Evolutionary conservation across 495 filamentous ascomycete genomes (phyloP).

Genomic region (Daldinia grandis): DNA sequence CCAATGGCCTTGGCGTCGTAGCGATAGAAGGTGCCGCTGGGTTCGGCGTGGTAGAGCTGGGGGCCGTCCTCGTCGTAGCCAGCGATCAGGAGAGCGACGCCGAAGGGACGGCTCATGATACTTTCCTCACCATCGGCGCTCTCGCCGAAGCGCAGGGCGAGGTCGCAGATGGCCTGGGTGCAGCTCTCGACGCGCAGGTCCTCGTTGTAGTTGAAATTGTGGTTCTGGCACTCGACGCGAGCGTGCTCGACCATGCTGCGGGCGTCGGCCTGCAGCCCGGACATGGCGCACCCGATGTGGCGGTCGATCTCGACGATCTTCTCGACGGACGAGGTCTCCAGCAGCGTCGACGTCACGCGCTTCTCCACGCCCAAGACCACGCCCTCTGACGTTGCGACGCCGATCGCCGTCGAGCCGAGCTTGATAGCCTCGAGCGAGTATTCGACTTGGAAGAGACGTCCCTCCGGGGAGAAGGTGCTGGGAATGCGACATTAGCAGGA

Average conservation of each 20-base stretch:
- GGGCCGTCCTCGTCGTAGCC: constrained; percentile 98
- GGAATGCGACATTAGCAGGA: constrained; percentile 25
- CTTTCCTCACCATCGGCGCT: constrained; percentile 97
- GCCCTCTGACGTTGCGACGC: constrained; percentile 91
- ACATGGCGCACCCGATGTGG: constrained; percentile 99
- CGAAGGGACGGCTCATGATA: constrained; percentile 96
- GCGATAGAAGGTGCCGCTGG: constrained; percentile 96
- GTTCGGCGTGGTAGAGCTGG: constrained; percentile 96
- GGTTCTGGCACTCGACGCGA: constrained; percentile 95
- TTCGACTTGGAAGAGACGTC: constrained; percentile 99
- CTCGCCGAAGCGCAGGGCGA: constrained; percentile 96
- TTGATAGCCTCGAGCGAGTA: constrained; percentile 99
- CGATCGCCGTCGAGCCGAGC: constrained; percentile 97
- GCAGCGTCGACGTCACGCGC: constrained; percentile 95
- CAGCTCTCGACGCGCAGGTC: constrained; percentile 93
- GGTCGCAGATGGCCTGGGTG: constrained; percentile 97
- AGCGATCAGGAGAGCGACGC: constrained; percentile 94
- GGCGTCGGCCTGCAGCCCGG: constrained; percentile 94
- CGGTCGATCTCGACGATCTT: constrained; percentile 99
- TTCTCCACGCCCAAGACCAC: constrained; percentile 98
- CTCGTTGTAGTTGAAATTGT: constrained; percentile 97
- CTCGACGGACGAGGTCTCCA: constrained; percentile 96
- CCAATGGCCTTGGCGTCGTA: constrained; percentile 99
- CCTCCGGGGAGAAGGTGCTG: constrained; percentile 99
- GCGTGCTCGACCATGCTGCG: constrained; percentile 97